Percentiles rank a stretch among this genome's conserved stretches.
phyloP scores from a whole-genome alignment of 2,329 filamentous ascomycete species.

The Talaromyces amestolkiae region DNA sequence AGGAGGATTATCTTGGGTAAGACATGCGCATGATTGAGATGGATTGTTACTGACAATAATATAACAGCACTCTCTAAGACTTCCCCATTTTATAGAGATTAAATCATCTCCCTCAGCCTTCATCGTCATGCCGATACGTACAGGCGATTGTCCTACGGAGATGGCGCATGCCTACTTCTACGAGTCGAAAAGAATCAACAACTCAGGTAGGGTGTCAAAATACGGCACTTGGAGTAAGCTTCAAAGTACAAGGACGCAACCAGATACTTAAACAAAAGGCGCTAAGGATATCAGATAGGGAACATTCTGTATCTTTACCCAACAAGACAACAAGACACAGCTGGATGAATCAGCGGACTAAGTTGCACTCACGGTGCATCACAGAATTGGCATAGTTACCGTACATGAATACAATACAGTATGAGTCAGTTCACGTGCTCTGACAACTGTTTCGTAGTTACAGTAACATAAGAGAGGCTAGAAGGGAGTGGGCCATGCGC shows the following conservation, averaged over 20 bases:
- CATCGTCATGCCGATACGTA: background rate
- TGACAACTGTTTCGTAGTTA: background rate
- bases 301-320: background rate
- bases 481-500: slow-evolving; percentile 2
- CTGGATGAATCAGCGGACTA: background rate
- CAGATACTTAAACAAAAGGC: background rate
- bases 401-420: slow-evolving; percentile 3
- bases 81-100: background rate
- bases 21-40: slow-evolving; percentile 19
- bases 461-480: slow-evolving; percentile 1
- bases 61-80: slow-evolving; percentile 9
- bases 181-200: background rate
- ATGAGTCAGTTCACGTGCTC: background rate
- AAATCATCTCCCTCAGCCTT: background rate
- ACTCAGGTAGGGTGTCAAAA: background rate
- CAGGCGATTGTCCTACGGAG: background rate
- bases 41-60: background rate
- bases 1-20: slow-evolving; percentile 61
- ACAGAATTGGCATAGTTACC: slow-evolving; percentile 5
- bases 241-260: background rate
- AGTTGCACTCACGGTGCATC: background rate
- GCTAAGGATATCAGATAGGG: background rate
- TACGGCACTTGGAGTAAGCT: background rate
- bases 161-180: background rate
- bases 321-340: background rate